Evolutionary conservation across 305 asterid genomes (phyloP).

Genomic region (Plantago lanceolata): DNA sequence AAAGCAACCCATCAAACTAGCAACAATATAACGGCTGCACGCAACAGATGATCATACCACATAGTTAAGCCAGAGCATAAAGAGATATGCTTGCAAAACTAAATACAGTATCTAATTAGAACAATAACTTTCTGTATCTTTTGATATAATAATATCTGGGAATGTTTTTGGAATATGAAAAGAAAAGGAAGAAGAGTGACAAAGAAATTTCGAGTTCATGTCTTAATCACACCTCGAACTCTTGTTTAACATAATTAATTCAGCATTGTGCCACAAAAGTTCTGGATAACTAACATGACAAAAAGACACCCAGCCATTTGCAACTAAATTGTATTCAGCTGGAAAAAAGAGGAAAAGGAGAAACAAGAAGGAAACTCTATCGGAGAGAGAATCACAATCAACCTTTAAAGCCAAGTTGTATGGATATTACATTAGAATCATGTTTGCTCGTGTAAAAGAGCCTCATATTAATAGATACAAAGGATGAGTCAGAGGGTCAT

Average conservation of each 20-base stretch:
- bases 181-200: neutral
- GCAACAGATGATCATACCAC: conserved; percentile 23
- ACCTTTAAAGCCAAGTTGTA: neutral
- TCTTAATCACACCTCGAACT: conserved; percentile 10
- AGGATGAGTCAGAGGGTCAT: neutral
- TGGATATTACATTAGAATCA: neutral
- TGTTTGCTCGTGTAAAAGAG: neutral
- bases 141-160: conserved; percentile 12
- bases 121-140: conserved; percentile 7
- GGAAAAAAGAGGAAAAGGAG: no score
- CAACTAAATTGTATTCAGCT: neutral
- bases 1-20: conserved; percentile 77
- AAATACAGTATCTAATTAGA: neutral
- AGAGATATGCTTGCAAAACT: neutral
- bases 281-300: conserved; percentile 4
- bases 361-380: conserved; percentile 1
- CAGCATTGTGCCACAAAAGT: conserved; percentile 3
- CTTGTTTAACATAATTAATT: neutral
- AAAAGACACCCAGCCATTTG: neutral
- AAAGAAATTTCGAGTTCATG: conserved; percentile 1
- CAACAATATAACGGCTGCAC: conserved; percentile 73
- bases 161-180: neutral
- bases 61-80: conserved; percentile 25
- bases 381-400: neutral
- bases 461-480: neutral